Percentiles rank a stretch among this genome's conserved stretches.
These are phyloP conservation scores for Nicotiana paniculata DNA, from an alignment of 257 asterid species.

Conservation along the genomic window DNA sequence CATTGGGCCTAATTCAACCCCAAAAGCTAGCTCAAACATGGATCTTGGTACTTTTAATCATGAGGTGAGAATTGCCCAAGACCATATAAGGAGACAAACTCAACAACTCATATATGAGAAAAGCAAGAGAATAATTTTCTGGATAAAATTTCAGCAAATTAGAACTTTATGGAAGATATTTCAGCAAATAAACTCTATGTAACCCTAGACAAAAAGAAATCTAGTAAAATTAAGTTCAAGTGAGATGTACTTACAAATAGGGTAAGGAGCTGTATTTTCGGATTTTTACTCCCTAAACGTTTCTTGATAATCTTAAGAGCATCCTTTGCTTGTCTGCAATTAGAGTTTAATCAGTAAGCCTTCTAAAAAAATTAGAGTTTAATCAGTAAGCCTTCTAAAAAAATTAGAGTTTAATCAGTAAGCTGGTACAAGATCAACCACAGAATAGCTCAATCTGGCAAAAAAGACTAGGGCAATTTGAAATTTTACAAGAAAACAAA, in stretches of 20 bases:
- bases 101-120: not conserved
- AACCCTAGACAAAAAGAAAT: not conserved
- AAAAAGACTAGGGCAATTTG: not conserved
- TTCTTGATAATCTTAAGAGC: conserved; percentile 88
- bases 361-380: conserved; percentile 9
- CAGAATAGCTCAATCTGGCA: not conserved
- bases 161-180: not conserved
- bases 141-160: not conserved
- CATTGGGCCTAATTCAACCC: too few species aligned
- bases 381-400: conserved; percentile 6
- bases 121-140: not conserved
- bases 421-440: conserved; percentile 9
- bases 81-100: too few species aligned
- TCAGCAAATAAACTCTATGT: not conserved
- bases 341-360: conserved; percentile 15
- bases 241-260: conserved; percentile 60
- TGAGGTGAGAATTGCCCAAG: too few species aligned
- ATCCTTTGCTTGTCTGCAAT: conserved; percentile 85
- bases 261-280: conserved; percentile 83
- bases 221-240: not conserved
- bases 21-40: too few species aligned
- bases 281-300: conserved; percentile 73
- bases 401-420: conserved; percentile 16
- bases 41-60: too few species aligned
- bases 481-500: not conserved